Evolutionary conservation across 768 basidiomycete genomes (phyloP).

Genomic region (Boletales sp.): DNA sequence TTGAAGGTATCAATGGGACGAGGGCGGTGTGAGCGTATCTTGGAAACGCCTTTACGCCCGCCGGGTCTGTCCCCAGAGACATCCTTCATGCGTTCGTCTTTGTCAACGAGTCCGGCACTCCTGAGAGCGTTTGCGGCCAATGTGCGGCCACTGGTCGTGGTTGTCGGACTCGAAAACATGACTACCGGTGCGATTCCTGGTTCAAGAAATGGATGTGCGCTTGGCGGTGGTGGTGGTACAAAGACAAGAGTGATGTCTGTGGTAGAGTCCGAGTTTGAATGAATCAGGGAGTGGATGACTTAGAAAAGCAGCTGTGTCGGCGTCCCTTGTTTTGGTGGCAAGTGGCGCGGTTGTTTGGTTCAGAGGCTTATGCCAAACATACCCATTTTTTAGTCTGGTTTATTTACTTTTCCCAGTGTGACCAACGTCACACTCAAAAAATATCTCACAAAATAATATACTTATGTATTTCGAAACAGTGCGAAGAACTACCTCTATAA

Average conservation of each 20-base stretch:
- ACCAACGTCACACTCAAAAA: constrained; percentile 17
- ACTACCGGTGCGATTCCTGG: neutral
- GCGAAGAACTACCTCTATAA: neutral
- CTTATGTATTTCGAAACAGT: constrained; percentile 2
- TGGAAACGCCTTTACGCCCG: constrained; percentile 66
- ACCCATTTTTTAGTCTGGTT: neutral
- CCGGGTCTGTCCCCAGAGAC: constrained; percentile 59
- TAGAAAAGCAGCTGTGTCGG: constrained; percentile 22
- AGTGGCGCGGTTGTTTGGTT: constrained; percentile 24
- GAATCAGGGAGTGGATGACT: constrained; percentile 16
- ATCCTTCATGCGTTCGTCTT: constrained; percentile 74
- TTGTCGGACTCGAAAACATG: constrained; percentile 62
- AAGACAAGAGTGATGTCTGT: constrained; percentile 12
- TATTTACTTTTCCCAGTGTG: constrained; percentile 8
- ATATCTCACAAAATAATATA: constrained; percentile 14
- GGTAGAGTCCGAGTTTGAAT: constrained; percentile 10
- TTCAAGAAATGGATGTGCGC: neutral
- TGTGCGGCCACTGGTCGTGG: constrained; percentile 53
- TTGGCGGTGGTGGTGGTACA: constrained; percentile 11
- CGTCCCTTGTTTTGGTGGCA: constrained; percentile 17
- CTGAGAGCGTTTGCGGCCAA: constrained; percentile 62
- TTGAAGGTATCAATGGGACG: constrained; percentile 58
- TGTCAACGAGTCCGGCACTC: constrained; percentile 72
- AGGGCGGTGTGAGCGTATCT: constrained; percentile 57
- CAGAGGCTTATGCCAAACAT: constrained; percentile 27